These are phyloP conservation scores for Citrus unshiu DNA, from an alignment of 345 rosid genomes.

Conservation along the genomic window DNA sequence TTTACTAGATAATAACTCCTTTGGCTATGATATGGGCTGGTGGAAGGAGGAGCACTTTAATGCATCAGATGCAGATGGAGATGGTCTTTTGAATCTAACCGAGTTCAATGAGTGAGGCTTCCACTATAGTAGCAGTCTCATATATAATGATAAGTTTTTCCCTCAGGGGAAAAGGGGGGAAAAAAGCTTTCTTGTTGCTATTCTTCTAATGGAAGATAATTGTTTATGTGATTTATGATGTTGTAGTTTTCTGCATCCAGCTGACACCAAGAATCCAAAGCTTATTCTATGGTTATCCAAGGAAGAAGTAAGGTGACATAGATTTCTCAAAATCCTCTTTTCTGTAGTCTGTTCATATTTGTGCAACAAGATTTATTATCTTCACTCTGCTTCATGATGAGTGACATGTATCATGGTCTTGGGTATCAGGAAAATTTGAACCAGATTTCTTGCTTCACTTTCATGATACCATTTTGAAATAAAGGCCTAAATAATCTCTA, in stretches of 20 bases:
- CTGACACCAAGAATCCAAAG: conserved; percentile 80
- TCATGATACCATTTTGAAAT: neutral
- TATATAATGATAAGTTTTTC: neutral
- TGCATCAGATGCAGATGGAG: conserved; percentile 93
- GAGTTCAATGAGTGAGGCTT: conserved; percentile 95
- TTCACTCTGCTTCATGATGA: neutral
- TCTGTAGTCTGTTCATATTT: neutral
- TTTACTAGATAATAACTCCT: conserved; percentile 52
- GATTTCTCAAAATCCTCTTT: neutral
- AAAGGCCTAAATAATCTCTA: neutral
- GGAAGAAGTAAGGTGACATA: conserved; percentile 88
- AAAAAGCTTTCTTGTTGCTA: neutral
- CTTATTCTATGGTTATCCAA: conserved; percentile 80
- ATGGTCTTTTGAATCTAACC: conserved; percentile 76
- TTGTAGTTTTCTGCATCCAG: conserved; percentile 91
- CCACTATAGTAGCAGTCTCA: conserved; percentile 7
- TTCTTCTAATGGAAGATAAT: conserved; percentile 2
- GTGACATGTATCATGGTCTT: neutral
- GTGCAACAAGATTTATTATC: neutral
- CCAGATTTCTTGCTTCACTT: neutral
- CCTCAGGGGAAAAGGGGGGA: too few relatives aligned
- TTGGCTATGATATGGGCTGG: conserved; percentile 95
- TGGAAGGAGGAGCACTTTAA: conserved; percentile 97
- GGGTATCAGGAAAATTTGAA: neutral
- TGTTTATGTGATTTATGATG: conserved; percentile 12